Evolutionary conservation across 805 yeast species (phyloP).

Genomic region (Schizosaccharomyces osmophilus): DNA sequence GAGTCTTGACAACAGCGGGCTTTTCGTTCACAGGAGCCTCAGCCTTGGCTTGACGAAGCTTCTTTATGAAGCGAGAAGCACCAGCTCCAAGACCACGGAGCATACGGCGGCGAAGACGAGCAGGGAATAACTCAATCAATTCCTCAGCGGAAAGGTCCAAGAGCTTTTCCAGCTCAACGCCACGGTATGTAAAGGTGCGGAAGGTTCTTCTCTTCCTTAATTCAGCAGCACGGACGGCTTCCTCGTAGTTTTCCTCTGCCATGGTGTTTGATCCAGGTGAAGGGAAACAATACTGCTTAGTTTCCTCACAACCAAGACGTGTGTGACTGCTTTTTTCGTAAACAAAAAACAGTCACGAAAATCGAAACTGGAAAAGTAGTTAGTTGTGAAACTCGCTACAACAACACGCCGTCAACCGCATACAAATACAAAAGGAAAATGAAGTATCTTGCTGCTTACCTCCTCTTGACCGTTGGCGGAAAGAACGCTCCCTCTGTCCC

Average conservation of each 20-base stretch:
- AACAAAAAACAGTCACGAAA: background rate
- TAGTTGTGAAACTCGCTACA: background rate
- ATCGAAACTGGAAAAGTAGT: background rate
- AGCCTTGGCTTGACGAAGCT: conserved; percentile 90
- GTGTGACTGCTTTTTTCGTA: background rate
- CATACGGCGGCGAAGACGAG: conserved; percentile 99
- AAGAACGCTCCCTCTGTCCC: conserved; percentile 80
- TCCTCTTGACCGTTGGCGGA: conserved; percentile 94
- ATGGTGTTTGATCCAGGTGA: background rate
- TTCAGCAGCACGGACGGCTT: conserved; percentile 2
- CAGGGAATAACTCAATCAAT: conserved; percentile 84
- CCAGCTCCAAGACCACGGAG: conserved; percentile 88
- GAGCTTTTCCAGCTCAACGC: conserved; percentile 88
- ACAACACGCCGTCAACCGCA: background rate
- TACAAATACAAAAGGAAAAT: conserved; percentile 15
- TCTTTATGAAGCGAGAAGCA: conserved; percentile 89
- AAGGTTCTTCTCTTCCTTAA: conserved; percentile 2
- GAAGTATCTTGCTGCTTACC: conserved; percentile 99
- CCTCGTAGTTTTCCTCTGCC: conserved; percentile 1
- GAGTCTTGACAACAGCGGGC: conserved; percentile 96
- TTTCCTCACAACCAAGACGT: background rate
- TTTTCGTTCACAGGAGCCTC: conserved; percentile 70
- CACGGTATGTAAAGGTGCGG: conserved; percentile 74
- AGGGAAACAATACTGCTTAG: background rate
- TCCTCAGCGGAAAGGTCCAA: conserved; percentile 88